Conservation (phyloP, 2,329 filamentous ascomycete species). For the Stemphylium vesicarium region DNA sequence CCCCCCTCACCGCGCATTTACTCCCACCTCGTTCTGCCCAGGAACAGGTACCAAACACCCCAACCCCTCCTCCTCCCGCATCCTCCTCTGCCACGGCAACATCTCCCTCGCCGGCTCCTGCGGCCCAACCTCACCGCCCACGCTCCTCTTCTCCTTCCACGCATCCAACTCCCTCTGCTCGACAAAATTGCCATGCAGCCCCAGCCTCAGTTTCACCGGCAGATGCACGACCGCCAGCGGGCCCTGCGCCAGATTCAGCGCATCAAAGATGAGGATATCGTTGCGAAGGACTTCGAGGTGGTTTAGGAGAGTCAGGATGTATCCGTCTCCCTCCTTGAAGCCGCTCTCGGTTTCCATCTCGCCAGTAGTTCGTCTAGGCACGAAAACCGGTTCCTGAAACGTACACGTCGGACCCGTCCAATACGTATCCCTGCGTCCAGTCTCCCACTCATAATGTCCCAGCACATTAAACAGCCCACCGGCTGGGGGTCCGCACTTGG, state of each 20-base stretch:
- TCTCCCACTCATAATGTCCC: conserved; percentile 42
- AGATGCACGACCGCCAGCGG: conserved; percentile 52
- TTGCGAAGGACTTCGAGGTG: conserved; percentile 50
- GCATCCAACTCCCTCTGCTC: conserved; percentile 39
- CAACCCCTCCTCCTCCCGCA: conserved; percentile 24
- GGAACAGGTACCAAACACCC: conserved; percentile 9
- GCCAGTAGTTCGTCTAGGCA: conserved; percentile 50
- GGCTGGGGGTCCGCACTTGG: conserved; percentile 41
- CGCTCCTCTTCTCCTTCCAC: conserved; percentile 38
- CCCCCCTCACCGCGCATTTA: no score
- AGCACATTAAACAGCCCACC: conserved; percentile 45
- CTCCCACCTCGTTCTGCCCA: neutral
- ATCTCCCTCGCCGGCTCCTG: conserved; percentile 27
- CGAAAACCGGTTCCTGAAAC: conserved; percentile 62
- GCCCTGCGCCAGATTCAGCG: conserved; percentile 45
- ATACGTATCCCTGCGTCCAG: conserved; percentile 40
- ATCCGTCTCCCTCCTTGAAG: conserved; percentile 58
- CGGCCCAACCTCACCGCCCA: conserved; percentile 35
- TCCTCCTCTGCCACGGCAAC: conserved; percentile 40
- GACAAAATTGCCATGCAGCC: conserved; percentile 44
- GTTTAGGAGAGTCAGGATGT: conserved; percentile 54
- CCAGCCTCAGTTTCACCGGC: conserved; percentile 45
- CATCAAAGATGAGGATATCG: conserved; percentile 53
- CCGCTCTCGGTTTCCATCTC: neutral
- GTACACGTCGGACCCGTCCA: conserved; percentile 50